Base-by-base conservation (phyloP, 2,329 filamentous ascomycete genomes). In the Chlorencoelia australis region DNA sequence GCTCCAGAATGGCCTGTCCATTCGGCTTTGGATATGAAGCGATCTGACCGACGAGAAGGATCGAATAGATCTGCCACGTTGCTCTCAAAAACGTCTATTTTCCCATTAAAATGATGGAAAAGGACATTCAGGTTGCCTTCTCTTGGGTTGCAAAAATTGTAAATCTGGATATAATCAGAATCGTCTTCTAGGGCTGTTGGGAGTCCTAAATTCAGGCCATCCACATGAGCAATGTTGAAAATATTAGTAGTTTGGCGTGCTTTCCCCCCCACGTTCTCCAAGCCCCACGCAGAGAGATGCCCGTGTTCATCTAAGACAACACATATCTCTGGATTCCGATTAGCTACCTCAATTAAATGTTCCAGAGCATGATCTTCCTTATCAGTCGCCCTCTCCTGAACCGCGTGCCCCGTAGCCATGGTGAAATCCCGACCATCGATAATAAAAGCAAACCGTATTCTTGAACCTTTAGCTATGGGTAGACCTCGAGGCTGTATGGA, bases 261-360 rank as follows among this genome's bases (percentile, higher is more conserved):
- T 52, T 79, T 85, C 49, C 74, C 78, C 22, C 82, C 80, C 14
- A 94, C 73, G 52, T 89, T 88, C 57, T 96, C 88, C 38, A 98
- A 63, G 1, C 86, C 89, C 84, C 89, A 95, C 0, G 85, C 86
- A 26, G 84, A 87, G 81, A 96, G 85, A 46, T 79, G 78, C 1
- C 89, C 89, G 31, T 71, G 66, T n/a, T 79, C 78, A 58, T 96
- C 86, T 31, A 94, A 67, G 7, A 89, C 77, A 16, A 96, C 69
- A 47, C 87, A 91, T 3, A 98, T 75, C 55, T 98, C 91, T 0
- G 88, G 85, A 38, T 73, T 82, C 35, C 80, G 79, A 43, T 89
- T 91, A 7, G 86, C 85, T 48, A 95, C 72, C 47, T 87, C 82
- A 28, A 94, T 81, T 4, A 96, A 65, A 54, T 94, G 85, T 48